Base-by-base conservation (phyloP, 257 asterid species). In the Apocynum venetum region DNA sequence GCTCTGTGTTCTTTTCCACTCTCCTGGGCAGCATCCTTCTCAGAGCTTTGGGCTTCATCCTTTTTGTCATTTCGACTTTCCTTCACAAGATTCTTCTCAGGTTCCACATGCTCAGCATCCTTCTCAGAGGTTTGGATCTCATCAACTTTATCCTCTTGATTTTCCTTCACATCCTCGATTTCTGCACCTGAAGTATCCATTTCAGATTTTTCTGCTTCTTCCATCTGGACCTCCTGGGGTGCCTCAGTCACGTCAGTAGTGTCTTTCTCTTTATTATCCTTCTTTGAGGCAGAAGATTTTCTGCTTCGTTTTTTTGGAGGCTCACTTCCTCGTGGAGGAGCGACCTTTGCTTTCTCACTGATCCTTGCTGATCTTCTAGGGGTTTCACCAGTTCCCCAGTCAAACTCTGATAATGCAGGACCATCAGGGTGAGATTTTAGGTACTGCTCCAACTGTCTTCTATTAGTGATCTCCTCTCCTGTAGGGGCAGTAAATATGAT, bases 331-430 rank as follows among this genome's bases (percentile, higher is more conserved):
- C 56, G 83, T 10, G 85, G 78, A 31, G 88, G 85, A 66, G 78
- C 73, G 17, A 71, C 72, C 80, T 80, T 88, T 3, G 76, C 89
- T 81, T 82, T 87, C 66, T 75, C 87, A 40, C 81, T 88, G 76
- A 88, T 86, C 81, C 91, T 88, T 47, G 88, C 79, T 48, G 91
- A 88, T 81, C 91, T 84, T 78, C 91, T 79, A 0, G 89, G 91
- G 47, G 88, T 86, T 77, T 88, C 91, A 53, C 88, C 87, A 57
- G 79, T 81, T 49, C 89, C 89, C 91, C 89, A 88, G 75, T 88
- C 85, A 77, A 88, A 88, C 75, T 79, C 91, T 12, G 82, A 74
- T 57, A 79, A 57, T 36, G 77, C 65, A 5, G 89, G 89, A 53
- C 84, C 80, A 8, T 86, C 88, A 20, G 89, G 86, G 88, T 88